phyloP scores from a whole-genome alignment of 2,329 filamentous ascomycete genomes.

The Penicillium nordicum region DNA sequence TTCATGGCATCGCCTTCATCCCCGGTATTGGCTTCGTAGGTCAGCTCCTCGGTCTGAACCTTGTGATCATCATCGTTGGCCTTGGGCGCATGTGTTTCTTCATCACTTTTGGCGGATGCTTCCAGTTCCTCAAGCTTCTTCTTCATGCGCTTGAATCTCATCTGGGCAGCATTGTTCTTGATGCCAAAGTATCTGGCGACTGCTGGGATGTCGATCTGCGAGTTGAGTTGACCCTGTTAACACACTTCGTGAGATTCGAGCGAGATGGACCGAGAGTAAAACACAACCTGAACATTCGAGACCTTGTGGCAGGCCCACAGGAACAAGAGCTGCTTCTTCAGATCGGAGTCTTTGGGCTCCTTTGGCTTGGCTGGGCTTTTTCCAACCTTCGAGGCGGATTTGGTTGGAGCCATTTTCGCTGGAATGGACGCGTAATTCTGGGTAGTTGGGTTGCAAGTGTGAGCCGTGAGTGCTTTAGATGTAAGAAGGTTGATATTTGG shows the following conservation, averaged over 20 bases:
- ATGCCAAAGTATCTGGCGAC: neutral
- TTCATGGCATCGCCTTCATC: neutral
- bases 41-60: neutral
- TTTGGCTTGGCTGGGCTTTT: constrained; percentile 1
- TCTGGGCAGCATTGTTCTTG: neutral
- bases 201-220: neutral
- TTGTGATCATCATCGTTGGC: neutral
- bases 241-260: neutral
- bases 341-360: neutral
- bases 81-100: neutral
- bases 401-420: neutral
- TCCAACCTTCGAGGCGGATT: neutral
- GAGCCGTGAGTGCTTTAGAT: neutral
- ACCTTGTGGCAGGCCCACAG: neutral
- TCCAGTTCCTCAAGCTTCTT: constrained; percentile 1
- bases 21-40: neutral
- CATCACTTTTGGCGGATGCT: neutral
- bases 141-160: neutral
- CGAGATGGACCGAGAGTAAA: fast-evolving
- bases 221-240: neutral
- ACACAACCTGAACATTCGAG: neutral
- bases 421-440: neutral
- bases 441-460: too few species aligned
- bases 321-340: constrained; percentile 1
- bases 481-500: neutral